Conservation (phyloP, 2,329 filamentous ascomycete species). For the Fusarium sp. region DNA sequence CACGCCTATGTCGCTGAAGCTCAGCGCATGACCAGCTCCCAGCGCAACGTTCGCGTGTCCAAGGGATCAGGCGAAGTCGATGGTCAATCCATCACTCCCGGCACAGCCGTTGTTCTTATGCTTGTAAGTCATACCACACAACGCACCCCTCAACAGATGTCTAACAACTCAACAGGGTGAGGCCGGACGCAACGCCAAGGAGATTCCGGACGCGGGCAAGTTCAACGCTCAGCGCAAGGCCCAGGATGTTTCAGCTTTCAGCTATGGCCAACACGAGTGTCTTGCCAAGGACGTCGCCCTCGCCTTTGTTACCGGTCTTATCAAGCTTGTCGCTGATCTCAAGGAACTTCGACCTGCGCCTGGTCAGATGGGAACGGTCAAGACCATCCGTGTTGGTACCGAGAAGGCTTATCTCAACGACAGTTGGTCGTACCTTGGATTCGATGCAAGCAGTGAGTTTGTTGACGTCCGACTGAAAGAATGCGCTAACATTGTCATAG, state of each 20-base stretch:
- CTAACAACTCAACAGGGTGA: constrained; percentile 49
- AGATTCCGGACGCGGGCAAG: constrained; percentile 52
- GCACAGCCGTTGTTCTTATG: constrained; percentile 55
- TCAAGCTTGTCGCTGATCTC: constrained; percentile 58
- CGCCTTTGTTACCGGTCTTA: constrained; percentile 56
- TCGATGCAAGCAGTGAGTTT: constrained; percentile 60
- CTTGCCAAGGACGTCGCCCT: constrained; percentile 56
- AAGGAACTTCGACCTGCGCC: constrained; percentile 60
- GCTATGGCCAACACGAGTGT: constrained; percentile 61
- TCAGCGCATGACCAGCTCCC: constrained; percentile 55
- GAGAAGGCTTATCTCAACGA: constrained; percentile 61
- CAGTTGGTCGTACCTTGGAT: constrained; percentile 60
- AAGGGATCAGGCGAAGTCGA: constrained; percentile 52
- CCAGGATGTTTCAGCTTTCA: constrained; percentile 57
- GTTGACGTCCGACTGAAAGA: fast-evolving
- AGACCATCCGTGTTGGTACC: constrained; percentile 55
- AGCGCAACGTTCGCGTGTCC: constrained; percentile 55
- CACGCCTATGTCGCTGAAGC: constrained; percentile 56
- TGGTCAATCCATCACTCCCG: constrained; percentile 54
- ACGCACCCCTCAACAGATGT: fast-evolving
- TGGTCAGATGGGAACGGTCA: constrained; percentile 59
- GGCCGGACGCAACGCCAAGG: constrained; percentile 54
- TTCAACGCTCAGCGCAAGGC: constrained; percentile 58
- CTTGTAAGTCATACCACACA: constrained; percentile 50
- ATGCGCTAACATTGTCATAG: constrained; percentile 41